Conservation (phyloP, 176 grass and related monocot species). For the Tuctoria greenei region DNA sequence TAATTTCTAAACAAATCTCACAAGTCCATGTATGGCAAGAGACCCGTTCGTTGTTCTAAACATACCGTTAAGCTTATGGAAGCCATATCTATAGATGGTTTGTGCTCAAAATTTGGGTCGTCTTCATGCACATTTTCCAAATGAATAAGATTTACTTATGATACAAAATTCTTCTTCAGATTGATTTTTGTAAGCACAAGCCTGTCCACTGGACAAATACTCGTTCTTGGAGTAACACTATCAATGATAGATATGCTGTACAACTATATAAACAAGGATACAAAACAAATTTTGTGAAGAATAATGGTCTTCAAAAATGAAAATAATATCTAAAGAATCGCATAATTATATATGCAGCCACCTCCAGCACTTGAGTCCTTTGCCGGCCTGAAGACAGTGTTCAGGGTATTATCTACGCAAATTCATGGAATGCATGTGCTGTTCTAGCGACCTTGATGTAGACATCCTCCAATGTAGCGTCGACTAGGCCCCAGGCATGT, state of each 20-base stretch:
- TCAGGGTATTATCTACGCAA: background rate
- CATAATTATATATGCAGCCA: slow-evolving; percentile 16
- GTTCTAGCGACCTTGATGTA: slow-evolving; percentile 53
- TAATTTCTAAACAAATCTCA: too few relatives aligned
- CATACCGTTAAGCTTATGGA: too few relatives aligned
- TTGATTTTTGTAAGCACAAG: background rate
- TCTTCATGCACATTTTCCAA: background rate
- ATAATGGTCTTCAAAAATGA: background rate
- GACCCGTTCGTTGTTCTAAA: too few relatives aligned
- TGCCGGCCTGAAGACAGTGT: background rate
- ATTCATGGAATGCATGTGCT: slow-evolving; percentile 30
- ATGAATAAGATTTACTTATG: too few relatives aligned
- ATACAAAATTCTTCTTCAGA: background rate
- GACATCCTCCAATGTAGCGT: slow-evolving; percentile 57
- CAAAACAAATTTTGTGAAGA: background rate
- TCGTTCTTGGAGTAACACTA: background rate
- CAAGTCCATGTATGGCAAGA: too few relatives aligned
- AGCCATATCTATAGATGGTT: background rate
- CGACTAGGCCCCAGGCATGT: slow-evolving; percentile 50
- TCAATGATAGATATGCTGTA: background rate
- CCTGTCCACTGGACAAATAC: background rate
- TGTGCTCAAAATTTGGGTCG: background rate
- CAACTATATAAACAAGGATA: background rate
- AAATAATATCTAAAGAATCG: slow-evolving; percentile 21
- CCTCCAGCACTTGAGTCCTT: background rate